Conservation (phyloP, 495 filamentous ascomycete species). For the Friedmanniomyces simplex region DNA sequence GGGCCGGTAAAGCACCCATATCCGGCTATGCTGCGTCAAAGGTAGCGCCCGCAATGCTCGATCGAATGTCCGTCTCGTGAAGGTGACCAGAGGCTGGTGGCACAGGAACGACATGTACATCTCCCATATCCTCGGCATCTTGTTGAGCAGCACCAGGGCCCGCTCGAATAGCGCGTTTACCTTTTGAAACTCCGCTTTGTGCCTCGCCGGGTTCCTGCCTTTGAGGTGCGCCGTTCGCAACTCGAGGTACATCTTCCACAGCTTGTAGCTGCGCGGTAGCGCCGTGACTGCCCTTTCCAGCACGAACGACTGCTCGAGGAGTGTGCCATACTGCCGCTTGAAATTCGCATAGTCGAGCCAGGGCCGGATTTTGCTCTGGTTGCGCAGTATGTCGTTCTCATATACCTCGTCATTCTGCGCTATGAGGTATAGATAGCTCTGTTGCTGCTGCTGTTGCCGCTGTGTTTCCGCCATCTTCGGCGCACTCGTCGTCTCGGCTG, state of each 20-base stretch:
- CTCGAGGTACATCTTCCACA: constrained; percentile 97
- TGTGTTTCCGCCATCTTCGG: not conserved
- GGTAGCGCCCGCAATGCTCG: constrained; percentile 89
- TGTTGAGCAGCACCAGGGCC: constrained; percentile 88
- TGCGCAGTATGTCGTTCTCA: constrained; percentile 87
- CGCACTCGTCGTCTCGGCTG: not conserved
- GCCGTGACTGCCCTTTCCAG: constrained; percentile 83
- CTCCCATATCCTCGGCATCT: constrained; percentile 98
- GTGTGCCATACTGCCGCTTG: constrained; percentile 75
- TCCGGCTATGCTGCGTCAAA: constrained; percentile 91
- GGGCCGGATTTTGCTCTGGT: constrained; percentile 79
- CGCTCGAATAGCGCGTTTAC: constrained; percentile 94
- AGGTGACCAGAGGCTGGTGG: constrained; percentile 84
- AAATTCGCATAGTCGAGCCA: constrained; percentile 93
- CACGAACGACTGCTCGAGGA: constrained; percentile 88
- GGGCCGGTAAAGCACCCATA: constrained; percentile 85
- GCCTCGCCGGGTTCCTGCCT: constrained; percentile 72
- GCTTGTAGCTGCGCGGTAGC: constrained; percentile 89
- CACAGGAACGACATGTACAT: constrained; percentile 91
- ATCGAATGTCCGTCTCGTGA: constrained; percentile 85
- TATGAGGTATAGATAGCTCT: constrained; percentile 36
- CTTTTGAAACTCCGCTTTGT: constrained; percentile 74
- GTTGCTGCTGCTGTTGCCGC: not conserved
- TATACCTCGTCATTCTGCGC: constrained; percentile 85
- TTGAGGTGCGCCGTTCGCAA: constrained; percentile 56